Conservation (phyloP, 2,329 filamentous ascomycete genomes). For the Phialophora tarda region DNA sequence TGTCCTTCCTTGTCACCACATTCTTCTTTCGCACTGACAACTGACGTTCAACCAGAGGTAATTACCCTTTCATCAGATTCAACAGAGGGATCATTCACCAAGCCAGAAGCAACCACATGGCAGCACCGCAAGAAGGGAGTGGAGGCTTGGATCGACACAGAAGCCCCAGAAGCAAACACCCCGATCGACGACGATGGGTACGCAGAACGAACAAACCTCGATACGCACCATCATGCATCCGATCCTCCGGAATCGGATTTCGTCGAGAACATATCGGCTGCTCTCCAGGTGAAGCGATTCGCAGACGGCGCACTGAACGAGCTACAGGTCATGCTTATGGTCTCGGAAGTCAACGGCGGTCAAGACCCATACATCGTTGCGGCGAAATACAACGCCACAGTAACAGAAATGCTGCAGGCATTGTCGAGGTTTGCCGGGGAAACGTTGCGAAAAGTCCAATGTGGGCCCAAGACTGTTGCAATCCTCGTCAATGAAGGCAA, state of each 20-base stretch:
- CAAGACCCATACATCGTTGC: background rate
- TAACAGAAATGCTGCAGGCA: background rate
- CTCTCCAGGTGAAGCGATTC: background rate
- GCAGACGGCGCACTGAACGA: background rate
- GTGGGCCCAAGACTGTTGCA: background rate
- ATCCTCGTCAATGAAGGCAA: background rate
- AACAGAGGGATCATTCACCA: background rate
- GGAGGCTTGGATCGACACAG: background rate
- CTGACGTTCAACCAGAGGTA: background rate
- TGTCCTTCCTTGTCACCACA: background rate
- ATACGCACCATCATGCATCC: background rate
- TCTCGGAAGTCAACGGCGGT: background rate
- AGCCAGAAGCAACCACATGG: background rate
- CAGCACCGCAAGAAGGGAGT: background rate
- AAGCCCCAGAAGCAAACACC: background rate
- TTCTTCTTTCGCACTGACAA: background rate
- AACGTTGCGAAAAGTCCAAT: background rate
- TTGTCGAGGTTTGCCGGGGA: background rate
- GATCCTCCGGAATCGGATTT: background rate
- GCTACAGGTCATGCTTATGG: background rate
- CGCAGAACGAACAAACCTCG: background rate
- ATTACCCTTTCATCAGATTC: background rate
- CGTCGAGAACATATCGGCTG: background rate
- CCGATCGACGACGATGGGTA: background rate
- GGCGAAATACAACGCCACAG: background rate